Conservation (phyloP, 2,329 filamentous ascomycete genomes). For the Exophiala aquamarina region DNA sequence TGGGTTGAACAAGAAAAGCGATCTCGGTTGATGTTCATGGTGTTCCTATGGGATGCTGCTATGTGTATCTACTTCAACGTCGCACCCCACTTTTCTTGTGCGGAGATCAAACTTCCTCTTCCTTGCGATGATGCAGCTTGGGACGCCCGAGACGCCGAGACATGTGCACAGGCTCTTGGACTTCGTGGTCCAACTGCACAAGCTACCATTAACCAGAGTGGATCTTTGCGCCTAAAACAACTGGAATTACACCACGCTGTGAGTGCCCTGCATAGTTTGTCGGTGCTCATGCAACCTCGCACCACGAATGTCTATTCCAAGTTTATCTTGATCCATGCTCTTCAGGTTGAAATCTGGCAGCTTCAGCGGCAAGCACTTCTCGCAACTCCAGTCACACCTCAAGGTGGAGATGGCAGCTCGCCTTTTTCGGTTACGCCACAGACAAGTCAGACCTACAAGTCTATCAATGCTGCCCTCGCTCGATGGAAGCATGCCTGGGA, state of each 20-base stretch:
- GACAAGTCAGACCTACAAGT: slow-evolving; percentile 48
- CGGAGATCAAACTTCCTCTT: slow-evolving; percentile 67
- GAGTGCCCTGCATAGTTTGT: slow-evolving; percentile 59
- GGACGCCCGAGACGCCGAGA: slow-evolving; percentile 61
- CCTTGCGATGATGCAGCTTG: slow-evolving; percentile 72
- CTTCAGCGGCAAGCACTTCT: slow-evolving; percentile 47
- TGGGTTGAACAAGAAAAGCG: slow-evolving; percentile 74
- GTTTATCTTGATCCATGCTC: slow-evolving; percentile 69
- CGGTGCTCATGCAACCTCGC: slow-evolving; percentile 61
- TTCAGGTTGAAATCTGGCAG: slow-evolving; percentile 63
- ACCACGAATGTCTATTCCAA: slow-evolving; percentile 72
- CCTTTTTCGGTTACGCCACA: slow-evolving; percentile 51
- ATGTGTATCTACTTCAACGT: slow-evolving; percentile 71
- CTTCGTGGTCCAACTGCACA: slow-evolving; percentile 60
- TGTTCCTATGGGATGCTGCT: slow-evolving; percentile 64
- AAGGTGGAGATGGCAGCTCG: slow-evolving; percentile 9
- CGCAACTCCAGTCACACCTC: slow-evolving; percentile 23
- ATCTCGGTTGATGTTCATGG: slow-evolving; percentile 63
- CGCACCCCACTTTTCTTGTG: slow-evolving; percentile 61
- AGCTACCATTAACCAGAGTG: slow-evolving; percentile 56
- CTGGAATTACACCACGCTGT: slow-evolving; percentile 63
- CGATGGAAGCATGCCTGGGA: slow-evolving; percentile 76
- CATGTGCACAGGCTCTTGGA: slow-evolving; percentile 66
- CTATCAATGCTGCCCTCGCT: slow-evolving; percentile 57
- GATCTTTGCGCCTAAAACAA: slow-evolving; percentile 64